Evolutionary conservation across 805 yeast genomes (phyloP).

Genomic region (Saturnispora zaruensis): DNA sequence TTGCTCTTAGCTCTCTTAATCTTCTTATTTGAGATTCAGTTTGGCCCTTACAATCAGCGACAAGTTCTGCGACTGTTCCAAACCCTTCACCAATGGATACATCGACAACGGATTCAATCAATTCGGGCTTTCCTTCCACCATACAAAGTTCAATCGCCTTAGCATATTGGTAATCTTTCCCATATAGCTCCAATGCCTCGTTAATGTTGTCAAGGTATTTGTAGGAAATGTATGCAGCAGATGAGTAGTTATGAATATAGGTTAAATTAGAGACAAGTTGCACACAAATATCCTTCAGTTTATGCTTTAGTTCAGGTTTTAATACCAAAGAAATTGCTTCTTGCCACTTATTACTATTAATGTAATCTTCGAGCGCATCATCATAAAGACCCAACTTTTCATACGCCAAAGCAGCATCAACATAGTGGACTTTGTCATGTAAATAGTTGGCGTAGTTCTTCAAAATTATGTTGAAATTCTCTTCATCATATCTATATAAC

Average conservation of each 20-base stretch:
- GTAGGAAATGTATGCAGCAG: conserved; percentile 71
- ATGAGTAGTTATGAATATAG: conserved; percentile 64
- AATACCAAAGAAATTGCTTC: conserved; percentile 66
- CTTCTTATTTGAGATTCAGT: conserved; percentile 74
- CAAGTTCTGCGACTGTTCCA: conserved; percentile 74
- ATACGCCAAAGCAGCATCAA: conserved; percentile 72
- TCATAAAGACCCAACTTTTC: conserved; percentile 54
- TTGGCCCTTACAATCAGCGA: conserved; percentile 92
- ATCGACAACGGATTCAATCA: conserved; percentile 56
- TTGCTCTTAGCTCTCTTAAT: conserved; percentile 73
- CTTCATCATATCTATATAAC: conserved; percentile 48
- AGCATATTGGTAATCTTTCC: conserved; percentile 67
- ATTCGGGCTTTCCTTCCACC: conserved; percentile 34
- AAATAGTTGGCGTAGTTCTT: conserved; percentile 55
- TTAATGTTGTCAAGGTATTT: conserved; percentile 52
- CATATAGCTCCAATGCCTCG: conserved; percentile 57
- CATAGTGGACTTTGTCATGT: conserved; percentile 44
- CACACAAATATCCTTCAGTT: conserved; percentile 42
- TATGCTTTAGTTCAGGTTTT: conserved; percentile 29
- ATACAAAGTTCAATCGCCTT: conserved; percentile 64
- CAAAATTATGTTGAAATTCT: conserved; percentile 47
- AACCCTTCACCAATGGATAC: conserved; percentile 79
- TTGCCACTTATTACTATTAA: conserved; percentile 69
- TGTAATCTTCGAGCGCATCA: conserved; percentile 63
- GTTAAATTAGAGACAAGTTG: conserved; percentile 50